These are phyloP conservation scores for Solanum corneliomulleri DNA, from an alignment of 257 asterid species.

Conservation along the genomic window DNA sequence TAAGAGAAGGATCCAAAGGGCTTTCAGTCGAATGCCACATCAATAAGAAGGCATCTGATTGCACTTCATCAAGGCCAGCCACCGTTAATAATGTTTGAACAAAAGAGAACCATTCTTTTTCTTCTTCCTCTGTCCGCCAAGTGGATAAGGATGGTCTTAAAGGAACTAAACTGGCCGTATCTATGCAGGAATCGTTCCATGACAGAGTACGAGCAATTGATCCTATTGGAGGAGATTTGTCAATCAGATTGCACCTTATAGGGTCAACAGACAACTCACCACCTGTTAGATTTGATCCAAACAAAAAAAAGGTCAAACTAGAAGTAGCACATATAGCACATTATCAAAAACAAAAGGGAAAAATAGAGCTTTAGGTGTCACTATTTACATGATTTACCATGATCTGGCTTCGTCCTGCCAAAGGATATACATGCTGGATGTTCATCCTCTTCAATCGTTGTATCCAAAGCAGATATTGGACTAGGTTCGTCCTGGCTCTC, in stretches of 20 bases:
- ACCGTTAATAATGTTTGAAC: constrained; percentile 49
- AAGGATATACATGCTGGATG: constrained; percentile 25
- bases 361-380: neutral
- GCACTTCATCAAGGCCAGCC: constrained; percentile 55
- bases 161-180: constrained; percentile 55
- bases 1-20: constrained; percentile 69
- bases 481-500: constrained; percentile 90
- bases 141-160: constrained; percentile 22
- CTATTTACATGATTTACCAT: constrained; percentile 24
- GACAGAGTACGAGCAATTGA: constrained; percentile 75
- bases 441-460: constrained; percentile 59
- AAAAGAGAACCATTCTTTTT: constrained; percentile 50
- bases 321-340: neutral
- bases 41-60: constrained; percentile 24
- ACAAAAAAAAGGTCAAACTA: neutral
- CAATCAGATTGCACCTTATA: constrained; percentile 56
- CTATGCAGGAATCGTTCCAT: constrained; percentile 50
- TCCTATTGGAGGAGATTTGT: constrained; percentile 95
- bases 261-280: constrained; percentile 25
- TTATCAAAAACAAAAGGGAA: neutral
- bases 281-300: constrained; percentile 26
- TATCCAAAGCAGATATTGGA: constrained; percentile 75
- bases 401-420: constrained; percentile 30
- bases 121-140: constrained; percentile 47
- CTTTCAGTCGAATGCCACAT: constrained; percentile 77